Conservation (phyloP, 1,284 basidiomycete genomes). For the Sanghuangporus weigelae region DNA sequence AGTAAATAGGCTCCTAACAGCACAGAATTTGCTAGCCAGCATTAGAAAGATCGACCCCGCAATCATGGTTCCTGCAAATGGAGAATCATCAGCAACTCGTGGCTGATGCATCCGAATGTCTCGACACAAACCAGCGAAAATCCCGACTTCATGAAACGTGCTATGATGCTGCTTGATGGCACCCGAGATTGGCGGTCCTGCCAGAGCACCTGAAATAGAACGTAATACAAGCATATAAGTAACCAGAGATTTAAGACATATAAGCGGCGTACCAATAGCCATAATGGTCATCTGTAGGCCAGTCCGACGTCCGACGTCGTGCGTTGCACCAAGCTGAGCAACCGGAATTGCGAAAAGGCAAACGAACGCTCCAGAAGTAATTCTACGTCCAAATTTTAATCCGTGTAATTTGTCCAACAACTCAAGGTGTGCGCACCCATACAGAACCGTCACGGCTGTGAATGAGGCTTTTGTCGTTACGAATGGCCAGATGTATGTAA, state of each 20-base stretch:
- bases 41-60: slow-evolving; percentile 28
- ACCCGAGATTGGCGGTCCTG: slow-evolving; percentile 5
- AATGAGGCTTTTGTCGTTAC: slow-evolving; percentile 21
- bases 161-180: not conserved
- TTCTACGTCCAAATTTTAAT: not conserved
- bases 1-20: not conserved
- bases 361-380: slow-evolving; percentile 22
- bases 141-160: not conserved
- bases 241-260: not conserved
- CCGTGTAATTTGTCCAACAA: not conserved
- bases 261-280: slow-evolving; percentile 15
- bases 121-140: not conserved
- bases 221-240: not conserved
- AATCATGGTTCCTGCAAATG: not conserved
- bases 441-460: slow-evolving; percentile 24
- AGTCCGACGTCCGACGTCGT: slow-evolving; percentile 25
- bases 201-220: not conserved
- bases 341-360: slow-evolving; percentile 23
- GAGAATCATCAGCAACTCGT: not conserved
- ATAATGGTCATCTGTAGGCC: slow-evolving; percentile 27
- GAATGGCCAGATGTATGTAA: slow-evolving; percentile 29
- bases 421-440: slow-evolving; percentile 18
- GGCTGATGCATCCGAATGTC: not conserved
- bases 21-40: slow-evolving; percentile 28
- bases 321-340: slow-evolving; percentile 23